Conservation (phyloP, 2,329 filamentous ascomycete genomes). For the Aureobasidium sp. region DNA sequence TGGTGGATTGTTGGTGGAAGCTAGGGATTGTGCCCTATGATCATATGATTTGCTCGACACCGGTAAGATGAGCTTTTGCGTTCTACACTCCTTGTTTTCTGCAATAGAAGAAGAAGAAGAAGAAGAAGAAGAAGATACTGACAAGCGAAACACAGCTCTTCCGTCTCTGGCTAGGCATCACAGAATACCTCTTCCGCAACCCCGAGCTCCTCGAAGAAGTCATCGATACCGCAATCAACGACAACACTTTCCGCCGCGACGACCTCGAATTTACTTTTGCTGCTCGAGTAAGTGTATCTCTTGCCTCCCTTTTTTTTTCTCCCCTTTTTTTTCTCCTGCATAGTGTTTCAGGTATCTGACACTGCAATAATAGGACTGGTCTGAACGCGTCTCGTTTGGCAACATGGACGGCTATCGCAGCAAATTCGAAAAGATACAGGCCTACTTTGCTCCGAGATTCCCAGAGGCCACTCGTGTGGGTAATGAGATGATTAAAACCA, state of each 20-base stretch:
- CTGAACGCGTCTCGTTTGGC: constrained; percentile 81
- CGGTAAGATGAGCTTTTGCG: constrained; percentile 42
- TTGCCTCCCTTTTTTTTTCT: too few species aligned
- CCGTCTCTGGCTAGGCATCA: constrained; percentile 93
- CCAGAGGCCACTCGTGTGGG: constrained; percentile 79
- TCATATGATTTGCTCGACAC: constrained; percentile 99
- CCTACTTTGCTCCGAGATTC: constrained; percentile 87
- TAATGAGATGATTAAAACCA: constrained; percentile 95
- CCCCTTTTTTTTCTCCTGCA: background rate
- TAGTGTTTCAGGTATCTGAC: background rate
- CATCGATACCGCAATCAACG: constrained; percentile 76
- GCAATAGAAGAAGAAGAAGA: too few species aligned
- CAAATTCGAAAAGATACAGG: constrained; percentile 82
- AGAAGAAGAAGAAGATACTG: background rate
- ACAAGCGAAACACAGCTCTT: constrained; percentile 55
- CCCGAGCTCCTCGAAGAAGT: constrained; percentile 73
- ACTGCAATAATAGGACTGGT: constrained; percentile 62
- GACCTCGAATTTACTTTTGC: constrained; percentile 98
- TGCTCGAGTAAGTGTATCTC: constrained; percentile 52
- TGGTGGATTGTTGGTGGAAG: constrained; percentile 97
- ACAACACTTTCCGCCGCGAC: constrained; percentile 87
- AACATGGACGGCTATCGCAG: constrained; percentile 91
- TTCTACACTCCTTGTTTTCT: too few species aligned
- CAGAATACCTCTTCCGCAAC: constrained; percentile 89
- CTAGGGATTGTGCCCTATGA: constrained; percentile 93